A percentile compares a stretch with the other conserved stretches of the same genome.
Evolutionary conservation across 805 yeast genomes (phyloP).

Genomic region (Saccharomyces cerevisiae): DNA sequence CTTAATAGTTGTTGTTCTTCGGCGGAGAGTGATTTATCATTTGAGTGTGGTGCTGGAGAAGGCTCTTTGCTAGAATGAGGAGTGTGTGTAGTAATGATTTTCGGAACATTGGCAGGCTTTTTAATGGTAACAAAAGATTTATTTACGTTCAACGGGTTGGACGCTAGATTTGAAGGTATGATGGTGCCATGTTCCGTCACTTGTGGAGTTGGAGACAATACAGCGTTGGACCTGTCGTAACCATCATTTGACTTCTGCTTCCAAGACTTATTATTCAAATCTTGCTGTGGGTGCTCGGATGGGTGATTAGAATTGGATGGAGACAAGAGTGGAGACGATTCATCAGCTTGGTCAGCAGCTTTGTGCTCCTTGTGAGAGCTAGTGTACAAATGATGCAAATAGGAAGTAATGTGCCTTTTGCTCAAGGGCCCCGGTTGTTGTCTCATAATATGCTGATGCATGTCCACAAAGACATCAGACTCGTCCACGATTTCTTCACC

Average conservation of each 20-base stretch:
- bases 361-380: constrained; percentile 26
- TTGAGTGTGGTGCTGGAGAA: background rate
- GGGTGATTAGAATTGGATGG: background rate
- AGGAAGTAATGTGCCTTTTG: constrained; percentile 59
- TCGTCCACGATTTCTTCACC: constrained; percentile 98
- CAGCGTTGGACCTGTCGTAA: background rate
- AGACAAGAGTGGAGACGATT: background rate
- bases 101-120: constrained; percentile 31
- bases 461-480: constrained; percentile 86
- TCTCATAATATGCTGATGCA: constrained; percentile 78
- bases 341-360: too few relatives aligned
- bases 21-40: background rate
- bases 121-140: constrained; percentile 64
- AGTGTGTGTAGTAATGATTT: background rate
- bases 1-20: constrained; percentile 1
- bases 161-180: constrained; percentile 47
- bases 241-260: background rate
- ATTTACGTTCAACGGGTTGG: constrained; percentile 59
- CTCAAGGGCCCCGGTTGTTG: constrained; percentile 67
- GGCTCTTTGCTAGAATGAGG: background rate
- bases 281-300: background rate
- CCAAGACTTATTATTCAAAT: background rate
- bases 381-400: constrained; percentile 54
- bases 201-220: background rate
- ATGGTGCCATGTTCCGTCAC: constrained; percentile 3